Conservation (phyloP, 202 grass and related monocot species). For the Tripidium arundinaceum region DNA sequence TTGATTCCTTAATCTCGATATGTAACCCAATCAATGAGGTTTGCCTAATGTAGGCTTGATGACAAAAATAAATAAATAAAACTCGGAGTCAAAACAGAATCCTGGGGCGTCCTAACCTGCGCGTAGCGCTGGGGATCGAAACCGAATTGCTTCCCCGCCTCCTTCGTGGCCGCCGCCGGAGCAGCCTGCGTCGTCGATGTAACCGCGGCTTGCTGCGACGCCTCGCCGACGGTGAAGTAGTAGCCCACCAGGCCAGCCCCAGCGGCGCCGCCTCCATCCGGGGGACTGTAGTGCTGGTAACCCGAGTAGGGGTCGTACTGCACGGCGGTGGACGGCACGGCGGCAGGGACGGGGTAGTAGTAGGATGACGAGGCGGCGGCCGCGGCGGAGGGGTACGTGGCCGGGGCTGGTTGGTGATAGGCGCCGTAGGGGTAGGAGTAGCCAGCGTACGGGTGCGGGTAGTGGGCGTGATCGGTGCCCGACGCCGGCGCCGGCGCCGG, state of each 20-base stretch:
- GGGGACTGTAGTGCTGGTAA: constrained; percentile 19
- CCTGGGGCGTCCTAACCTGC: constrained; percentile 30
- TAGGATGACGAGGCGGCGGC: constrained; percentile 13
- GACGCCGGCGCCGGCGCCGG: background rate
- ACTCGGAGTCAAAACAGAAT: background rate
- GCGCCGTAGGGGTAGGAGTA: constrained; percentile 14
- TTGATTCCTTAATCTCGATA: background rate
- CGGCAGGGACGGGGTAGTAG: constrained; percentile 10
- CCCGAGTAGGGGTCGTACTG: constrained; percentile 10
- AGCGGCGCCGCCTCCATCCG: background rate
- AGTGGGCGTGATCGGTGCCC: background rate
- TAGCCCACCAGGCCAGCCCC: constrained; percentile 12
- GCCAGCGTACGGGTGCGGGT: constrained; percentile 12
- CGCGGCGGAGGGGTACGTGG: background rate
- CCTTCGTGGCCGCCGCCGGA: background rate
- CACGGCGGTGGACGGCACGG: background rate
- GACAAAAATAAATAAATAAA: background rate
- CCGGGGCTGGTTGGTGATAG: constrained; percentile 10
- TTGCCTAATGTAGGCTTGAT: too few species aligned
- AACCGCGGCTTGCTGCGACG: constrained; percentile 13
- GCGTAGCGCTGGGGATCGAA: constrained; percentile 47
- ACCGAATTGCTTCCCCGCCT: constrained; percentile 32
- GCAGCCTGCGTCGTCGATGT: background rate
- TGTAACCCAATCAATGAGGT: too few species aligned
- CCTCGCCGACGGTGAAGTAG: constrained; percentile 28